Evolutionary conservation across 2,329 filamentous ascomycete genomes (phyloP).

Genomic region (Leptodontidium sp.): DNA sequence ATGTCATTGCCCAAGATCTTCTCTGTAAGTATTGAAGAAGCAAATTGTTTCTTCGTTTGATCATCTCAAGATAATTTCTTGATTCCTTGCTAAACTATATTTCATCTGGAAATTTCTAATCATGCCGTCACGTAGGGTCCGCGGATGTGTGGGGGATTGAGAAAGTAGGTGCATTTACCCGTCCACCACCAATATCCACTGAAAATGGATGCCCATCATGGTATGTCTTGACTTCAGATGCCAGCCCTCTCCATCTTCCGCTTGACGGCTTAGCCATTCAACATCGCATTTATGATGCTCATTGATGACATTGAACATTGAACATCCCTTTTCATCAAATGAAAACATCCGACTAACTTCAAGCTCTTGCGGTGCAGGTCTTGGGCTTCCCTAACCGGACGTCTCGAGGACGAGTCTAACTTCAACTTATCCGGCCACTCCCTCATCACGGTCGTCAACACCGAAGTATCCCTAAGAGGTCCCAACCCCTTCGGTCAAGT

Average conservation of each 20-base stretch:
- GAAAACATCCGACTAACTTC: neutral
- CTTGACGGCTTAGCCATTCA: neutral
- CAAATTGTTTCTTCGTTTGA: too few relatives aligned
- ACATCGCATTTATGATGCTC: neutral
- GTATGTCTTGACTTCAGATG: neutral
- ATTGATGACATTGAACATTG: neutral
- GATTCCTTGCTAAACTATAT: too few relatives aligned
- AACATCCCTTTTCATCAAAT: neutral
- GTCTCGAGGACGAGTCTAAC: neutral
- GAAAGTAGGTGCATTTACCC: conserved; percentile 1
- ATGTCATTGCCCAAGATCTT: conserved; percentile 1
- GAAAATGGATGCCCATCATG: conserved; percentile 3
- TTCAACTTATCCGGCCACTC: conserved; percentile 1
- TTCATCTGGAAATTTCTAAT: too few relatives aligned
- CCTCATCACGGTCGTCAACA: neutral
- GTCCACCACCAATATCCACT: neutral
- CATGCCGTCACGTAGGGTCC: neutral
- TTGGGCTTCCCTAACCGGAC: conserved; percentile 8
- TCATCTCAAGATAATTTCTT: too few relatives aligned
- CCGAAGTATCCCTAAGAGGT: neutral
- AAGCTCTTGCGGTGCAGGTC: neutral
- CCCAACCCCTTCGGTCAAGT: conserved; percentile 2
- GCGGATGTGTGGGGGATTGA: neutral
- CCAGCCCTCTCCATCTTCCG: too few relatives aligned
- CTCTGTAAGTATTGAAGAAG: neutral